Percentiles rank a stretch among this genome's conserved stretches.
Evolutionary conservation across 2,329 filamentous ascomycete genomes (phyloP).

Genomic region (Penicillium sp.): DNA sequence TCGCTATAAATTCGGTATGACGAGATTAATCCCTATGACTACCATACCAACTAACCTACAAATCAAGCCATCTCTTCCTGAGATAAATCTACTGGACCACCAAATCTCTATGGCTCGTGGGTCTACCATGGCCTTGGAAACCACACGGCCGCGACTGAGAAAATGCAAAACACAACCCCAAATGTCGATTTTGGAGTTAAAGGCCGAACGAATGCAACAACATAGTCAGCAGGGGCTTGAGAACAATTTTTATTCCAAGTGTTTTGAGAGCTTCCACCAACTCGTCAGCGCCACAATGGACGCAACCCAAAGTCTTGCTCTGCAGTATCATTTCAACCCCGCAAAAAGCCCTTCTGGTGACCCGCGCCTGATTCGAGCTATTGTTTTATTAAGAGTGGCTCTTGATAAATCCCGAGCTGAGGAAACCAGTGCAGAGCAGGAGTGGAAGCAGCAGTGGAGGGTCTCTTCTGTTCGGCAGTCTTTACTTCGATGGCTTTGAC

Average conservation of each 20-base stretch:
- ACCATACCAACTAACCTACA: no score
- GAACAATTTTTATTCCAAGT: slow-evolving; percentile 13
- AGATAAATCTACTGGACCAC: slow-evolving; percentile 22
- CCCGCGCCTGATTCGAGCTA: background rate
- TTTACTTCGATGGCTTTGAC: no score
- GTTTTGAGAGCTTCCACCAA: slow-evolving; percentile 9
- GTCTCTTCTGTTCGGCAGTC: background rate
- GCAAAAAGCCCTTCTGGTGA: slow-evolving; percentile 1
- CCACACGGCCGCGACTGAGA: slow-evolving; percentile 14
- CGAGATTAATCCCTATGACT: no score
- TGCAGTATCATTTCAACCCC: slow-evolving; percentile 10
- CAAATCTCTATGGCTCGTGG: slow-evolving; percentile 18
- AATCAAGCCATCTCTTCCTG: slow-evolving; percentile 8
- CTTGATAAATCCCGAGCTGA: slow-evolving; percentile 4
- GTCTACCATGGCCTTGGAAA: slow-evolving; percentile 22
- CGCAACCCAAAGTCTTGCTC: slow-evolving; percentile 1
- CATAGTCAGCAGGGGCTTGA: slow-evolving; percentile 11
- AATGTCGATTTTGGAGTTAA: slow-evolving; percentile 5
- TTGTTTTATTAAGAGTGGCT: slow-evolving; percentile 1
- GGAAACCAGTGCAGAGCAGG: slow-evolving; percentile 7
- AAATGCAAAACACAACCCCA: slow-evolving; percentile 3
- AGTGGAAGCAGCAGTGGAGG: slow-evolving; percentile 13
- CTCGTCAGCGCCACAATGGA: background rate
- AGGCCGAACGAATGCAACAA: slow-evolving; percentile 8
- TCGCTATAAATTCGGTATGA: no score